Conservation (phyloP, 495 filamentous ascomycete genomes). For the Aspergillus mulundensis region DNA sequence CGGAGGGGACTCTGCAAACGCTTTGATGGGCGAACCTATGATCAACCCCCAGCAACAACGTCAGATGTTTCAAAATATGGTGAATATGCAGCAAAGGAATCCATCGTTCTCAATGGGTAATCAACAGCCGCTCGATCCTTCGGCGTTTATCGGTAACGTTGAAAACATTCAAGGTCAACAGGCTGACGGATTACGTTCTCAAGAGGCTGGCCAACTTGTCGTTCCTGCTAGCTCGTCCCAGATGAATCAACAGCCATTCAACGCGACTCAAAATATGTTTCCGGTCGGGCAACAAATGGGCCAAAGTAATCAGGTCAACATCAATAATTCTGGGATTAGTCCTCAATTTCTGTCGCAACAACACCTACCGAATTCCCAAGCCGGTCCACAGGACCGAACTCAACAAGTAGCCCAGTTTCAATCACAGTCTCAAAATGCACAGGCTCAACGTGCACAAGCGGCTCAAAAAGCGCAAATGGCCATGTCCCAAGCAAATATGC, state of each 20-base stretch:
- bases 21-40: constrained; percentile 36
- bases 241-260: constrained; percentile 39
- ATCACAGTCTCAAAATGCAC: constrained; percentile 35
- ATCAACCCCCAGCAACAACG: constrained; percentile 44
- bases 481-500: constrained; percentile 38
- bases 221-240: constrained; percentile 60
- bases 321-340: constrained; percentile 36
- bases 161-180: constrained; percentile 59
- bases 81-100: constrained; percentile 36
- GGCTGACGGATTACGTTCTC: constrained; percentile 57
- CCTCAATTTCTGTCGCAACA: constrained; percentile 41
- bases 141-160: constrained; percentile 47
- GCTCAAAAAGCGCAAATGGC: constrained; percentile 49
- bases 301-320: constrained; percentile 36
- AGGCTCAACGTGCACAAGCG: constrained; percentile 42
- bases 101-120: constrained; percentile 31
- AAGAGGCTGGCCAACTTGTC: constrained; percentile 61
- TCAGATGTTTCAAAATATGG: constrained; percentile 41
- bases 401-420: constrained; percentile 36
- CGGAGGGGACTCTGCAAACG: constrained; percentile 29
- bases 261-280: constrained; percentile 36
- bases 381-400: constrained; percentile 37
- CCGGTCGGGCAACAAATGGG: constrained; percentile 29
- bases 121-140: constrained; percentile 43
- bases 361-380: constrained; percentile 35